phyloP scores from a whole-genome alignment of 176 grass and related monocot species.

The Carex cristatella region DNA sequence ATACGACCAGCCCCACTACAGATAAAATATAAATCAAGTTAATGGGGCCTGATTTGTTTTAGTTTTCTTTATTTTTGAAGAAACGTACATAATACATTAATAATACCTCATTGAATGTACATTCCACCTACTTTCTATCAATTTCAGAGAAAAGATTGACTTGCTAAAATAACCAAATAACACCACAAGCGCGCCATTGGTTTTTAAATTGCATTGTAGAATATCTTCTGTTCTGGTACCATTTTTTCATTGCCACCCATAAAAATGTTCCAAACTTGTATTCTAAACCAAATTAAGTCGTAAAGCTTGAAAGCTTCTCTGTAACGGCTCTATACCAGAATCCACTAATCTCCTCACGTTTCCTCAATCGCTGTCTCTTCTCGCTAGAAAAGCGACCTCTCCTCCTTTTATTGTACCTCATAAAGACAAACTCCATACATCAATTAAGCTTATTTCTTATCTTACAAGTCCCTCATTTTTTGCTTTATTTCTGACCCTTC shows the following conservation, averaged over 20 bases:
- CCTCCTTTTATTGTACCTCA: background rate
- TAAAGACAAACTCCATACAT: constrained; percentile 13
- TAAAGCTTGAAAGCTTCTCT: constrained; percentile 61
- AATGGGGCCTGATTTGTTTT: background rate
- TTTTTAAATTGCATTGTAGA: constrained; percentile 3
- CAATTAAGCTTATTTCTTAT: background rate
- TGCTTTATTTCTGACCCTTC: constrained; percentile 41
- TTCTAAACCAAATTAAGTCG: constrained; percentile 19
- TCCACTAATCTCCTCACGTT: constrained; percentile 39
- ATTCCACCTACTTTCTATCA: constrained; percentile 17
- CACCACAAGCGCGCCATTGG: constrained; percentile 3
- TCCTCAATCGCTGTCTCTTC: constrained; percentile 21
- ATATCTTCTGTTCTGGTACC: background rate
- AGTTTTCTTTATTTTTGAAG: background rate
- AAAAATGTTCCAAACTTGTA: background rate
- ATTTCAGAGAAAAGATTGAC: background rate
- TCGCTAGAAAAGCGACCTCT: constrained; percentile 19
- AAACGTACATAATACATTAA: background rate
- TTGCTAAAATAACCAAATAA: background rate
- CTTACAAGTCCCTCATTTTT: constrained; percentile 5
- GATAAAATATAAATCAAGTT: constrained; percentile 1
- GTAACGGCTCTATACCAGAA: constrained; percentile 60
- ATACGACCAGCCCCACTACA: background rate
- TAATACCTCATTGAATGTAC: background rate
- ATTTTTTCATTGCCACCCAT: constrained; percentile 2